Evolutionary conservation across 2,329 filamentous ascomycete genomes (phyloP), one percentile per base, ranked within the genome.

Genomic region (Pseudocercospora cruenta): DNA sequence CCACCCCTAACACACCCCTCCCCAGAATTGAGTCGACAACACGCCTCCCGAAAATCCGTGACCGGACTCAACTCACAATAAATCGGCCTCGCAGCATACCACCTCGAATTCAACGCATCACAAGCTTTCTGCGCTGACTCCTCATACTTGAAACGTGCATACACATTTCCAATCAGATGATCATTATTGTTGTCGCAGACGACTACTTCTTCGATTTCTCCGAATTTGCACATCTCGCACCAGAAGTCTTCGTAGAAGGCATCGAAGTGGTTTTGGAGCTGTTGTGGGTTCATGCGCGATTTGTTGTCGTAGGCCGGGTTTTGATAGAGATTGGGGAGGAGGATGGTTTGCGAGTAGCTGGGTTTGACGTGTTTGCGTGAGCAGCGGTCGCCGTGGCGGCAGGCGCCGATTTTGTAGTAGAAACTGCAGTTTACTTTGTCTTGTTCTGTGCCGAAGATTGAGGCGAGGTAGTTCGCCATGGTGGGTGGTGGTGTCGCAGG

Each of bases 181-280:
- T 99, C 95, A 82, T 99, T 99, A 82, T 98, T 98, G 82, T 99
- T 99, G 83, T 99, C 95, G 82, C 95, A 99, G 2, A 99, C 94
- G 12, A 99, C 95, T 12, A 99, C 88, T 83, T 99, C 95, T 82
- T 99, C 95, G 39, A 98, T 86, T 82, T 98, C 93, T 73, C 95
- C 95, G 80, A 96, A 99, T 82, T 96, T 93, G 90, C 95, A 98
- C 85, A 99, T 92, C 87, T 99, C 95, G 83, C 94, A 98, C 94
- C 95, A 99, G 72, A 99, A 93, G 80, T 99, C 95, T 84, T 99
- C 95, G 85, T 99, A 99, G 81, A 99, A 99, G 77, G 95, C 95
- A 82, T 99, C 95, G 79, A 99, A 99, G 87, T 99, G 95, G 84
- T 97, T 97, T 82, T 97, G 94, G 79, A 98, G 90, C 85, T 99